These are phyloP conservation scores for Globisporangium megalacanthum DNA, from an alignment of 352 stramenopile genomes.

Conservation along the genomic window DNA sequence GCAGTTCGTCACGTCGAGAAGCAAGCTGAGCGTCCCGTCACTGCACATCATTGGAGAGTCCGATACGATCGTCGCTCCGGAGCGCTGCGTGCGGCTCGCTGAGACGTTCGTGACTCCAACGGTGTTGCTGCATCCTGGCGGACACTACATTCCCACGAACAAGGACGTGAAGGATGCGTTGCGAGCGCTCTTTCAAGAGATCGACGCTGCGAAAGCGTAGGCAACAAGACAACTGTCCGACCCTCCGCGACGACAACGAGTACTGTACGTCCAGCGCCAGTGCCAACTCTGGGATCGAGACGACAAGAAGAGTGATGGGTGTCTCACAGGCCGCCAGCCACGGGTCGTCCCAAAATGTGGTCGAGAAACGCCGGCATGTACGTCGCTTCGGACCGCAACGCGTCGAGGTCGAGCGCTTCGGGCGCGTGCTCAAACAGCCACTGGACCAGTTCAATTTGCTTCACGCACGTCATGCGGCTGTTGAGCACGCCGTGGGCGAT, in stretches of 20 bases:
- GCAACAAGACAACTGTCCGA: too few relatives aligned
- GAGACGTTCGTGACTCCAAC: slow-evolving; percentile 45
- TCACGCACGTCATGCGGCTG: too few relatives aligned
- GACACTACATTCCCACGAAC: slow-evolving; percentile 84
- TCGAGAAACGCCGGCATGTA: background rate
- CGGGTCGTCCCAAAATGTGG: background rate
- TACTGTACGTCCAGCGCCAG: too few relatives aligned
- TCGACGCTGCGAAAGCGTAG: slow-evolving; percentile 4
- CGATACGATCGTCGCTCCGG: slow-evolving; percentile 56
- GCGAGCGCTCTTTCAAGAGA: slow-evolving; percentile 59
- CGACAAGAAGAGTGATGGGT: too few relatives aligned
- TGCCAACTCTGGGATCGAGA: too few relatives aligned
- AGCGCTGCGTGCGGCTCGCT: slow-evolving; percentile 47
- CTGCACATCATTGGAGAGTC: slow-evolving; percentile 80
- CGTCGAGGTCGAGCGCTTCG: background rate
- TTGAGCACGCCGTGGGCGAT: too few relatives aligned
- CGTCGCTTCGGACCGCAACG: background rate
- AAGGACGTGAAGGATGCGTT: slow-evolving; percentile 76
- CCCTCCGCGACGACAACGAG: too few relatives aligned
- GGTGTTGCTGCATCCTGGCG: slow-evolving; percentile 61
- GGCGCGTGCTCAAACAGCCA: background rate
- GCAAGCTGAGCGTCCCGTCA: slow-evolving; percentile 58
- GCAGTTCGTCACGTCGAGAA: slow-evolving; percentile 26
- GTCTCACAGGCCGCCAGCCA: too few relatives aligned
- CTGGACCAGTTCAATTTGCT: background rate